Evolutionary conservation across 2,329 filamentous ascomycete species (phyloP).

Genomic region (Bipolaris victoriae): DNA sequence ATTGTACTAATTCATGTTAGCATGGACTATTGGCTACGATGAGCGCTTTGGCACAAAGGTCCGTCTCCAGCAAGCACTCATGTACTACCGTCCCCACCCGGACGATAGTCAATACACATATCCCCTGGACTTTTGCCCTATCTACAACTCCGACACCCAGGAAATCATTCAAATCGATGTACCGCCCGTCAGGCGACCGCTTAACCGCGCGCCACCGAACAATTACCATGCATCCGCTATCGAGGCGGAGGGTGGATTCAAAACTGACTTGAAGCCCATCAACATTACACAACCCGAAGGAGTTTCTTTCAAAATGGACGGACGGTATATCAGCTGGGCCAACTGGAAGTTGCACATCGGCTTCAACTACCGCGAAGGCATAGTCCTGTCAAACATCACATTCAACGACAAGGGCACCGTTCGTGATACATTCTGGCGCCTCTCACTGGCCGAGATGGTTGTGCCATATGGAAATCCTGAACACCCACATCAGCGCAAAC

Average conservation of each 20-base stretch:
- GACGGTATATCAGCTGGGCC: conserved; percentile 81
- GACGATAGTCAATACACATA: conserved; percentile 92
- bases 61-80: conserved; percentile 87
- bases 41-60: conserved; percentile 81
- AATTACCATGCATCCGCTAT: conserved; percentile 81
- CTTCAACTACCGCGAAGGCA: conserved; percentile 93
- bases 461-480: conserved; percentile 87
- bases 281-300: conserved; percentile 88
- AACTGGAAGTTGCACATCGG: conserved; percentile 93
- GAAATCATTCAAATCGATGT: conserved; percentile 84
- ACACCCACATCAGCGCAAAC: conserved; percentile 79
- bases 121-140: conserved; percentile 92
- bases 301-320: conserved; percentile 80
- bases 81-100: conserved; percentile 88
- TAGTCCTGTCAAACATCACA: conserved; percentile 87
- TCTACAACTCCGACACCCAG: conserved; percentile 81
- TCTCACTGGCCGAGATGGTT: conserved; percentile 92
- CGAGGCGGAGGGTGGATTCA: conserved; percentile 75
- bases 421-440: conserved; percentile 82
- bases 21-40: conserved; percentile 95
- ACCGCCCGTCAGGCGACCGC: conserved; percentile 74
- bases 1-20: conserved; percentile 46
- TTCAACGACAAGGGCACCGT: conserved; percentile 82
- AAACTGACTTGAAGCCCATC: conserved; percentile 81
- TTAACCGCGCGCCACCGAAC: conserved; percentile 73